Conservation (phyloP, 805 yeast species). For the Millerozyma acaciae region DNA sequence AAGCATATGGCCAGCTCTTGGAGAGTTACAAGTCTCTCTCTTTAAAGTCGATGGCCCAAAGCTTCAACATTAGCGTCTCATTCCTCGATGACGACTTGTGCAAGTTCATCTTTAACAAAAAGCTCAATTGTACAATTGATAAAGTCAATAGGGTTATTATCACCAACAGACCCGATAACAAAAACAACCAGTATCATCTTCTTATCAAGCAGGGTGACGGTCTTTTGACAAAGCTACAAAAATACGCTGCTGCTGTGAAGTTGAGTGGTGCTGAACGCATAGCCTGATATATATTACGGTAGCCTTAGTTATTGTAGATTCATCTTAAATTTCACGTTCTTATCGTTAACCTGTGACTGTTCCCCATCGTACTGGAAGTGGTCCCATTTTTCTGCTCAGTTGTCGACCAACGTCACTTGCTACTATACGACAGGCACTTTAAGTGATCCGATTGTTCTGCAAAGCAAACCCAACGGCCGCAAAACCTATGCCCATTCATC, state of each 20-base stretch:
- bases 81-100: constrained; percentile 86
- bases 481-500: no score
- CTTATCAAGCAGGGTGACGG: constrained; percentile 91
- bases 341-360: no score
- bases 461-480: no score
- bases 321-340: no score
- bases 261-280: constrained; percentile 86
- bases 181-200: constrained; percentile 86
- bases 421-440: no score
- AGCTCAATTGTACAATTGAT: constrained; percentile 92
- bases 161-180: constrained; percentile 94
- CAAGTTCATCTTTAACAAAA: constrained; percentile 87
- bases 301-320: no score
- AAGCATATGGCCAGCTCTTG: constrained; percentile 88
- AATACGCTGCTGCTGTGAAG: constrained; percentile 95
- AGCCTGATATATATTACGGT: constrained; percentile 10
- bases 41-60: constrained; percentile 87
- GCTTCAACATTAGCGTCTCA: constrained; percentile 84
- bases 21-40: constrained; percentile 93
- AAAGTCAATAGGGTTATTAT: constrained; percentile 92
- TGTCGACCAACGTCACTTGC: no score
- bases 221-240: constrained; percentile 88
- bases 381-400: no score
- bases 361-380: no score
- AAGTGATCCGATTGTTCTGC: no score